Evolutionary conservation across 148 eudicot species (phyloP), one percentile per base, ranked within the genome.

Genomic region (Oxyria digyna): DNA sequence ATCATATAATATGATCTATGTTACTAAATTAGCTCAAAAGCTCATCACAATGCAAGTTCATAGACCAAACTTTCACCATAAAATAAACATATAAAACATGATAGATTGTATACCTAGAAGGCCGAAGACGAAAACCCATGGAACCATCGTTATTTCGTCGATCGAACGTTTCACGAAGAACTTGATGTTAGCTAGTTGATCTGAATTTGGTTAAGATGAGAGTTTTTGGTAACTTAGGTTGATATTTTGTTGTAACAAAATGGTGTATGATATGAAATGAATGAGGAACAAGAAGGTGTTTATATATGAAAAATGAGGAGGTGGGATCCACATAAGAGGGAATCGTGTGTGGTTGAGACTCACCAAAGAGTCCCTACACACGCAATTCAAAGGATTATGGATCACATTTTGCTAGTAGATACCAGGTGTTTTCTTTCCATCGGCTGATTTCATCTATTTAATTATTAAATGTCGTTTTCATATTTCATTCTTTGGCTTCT

Each of bases 111-210:
- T 85, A 91, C 97, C 97, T 69, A 91, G 77, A 54, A 91, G 78
- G 73, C 97, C 97, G 74, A 86, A 87, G 54, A 73, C 85, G 72
- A 86, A 82, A 62, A 87, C 85, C 84, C 79, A 81, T 24, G 83
- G 83, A 15, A 29, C 43, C 69, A 66, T 66, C 31, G 18, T 20
- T 49, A 15, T 6, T 27, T n/a, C n/a, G n/a, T n/a, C n/a, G n/a
- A n/a, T n/a, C n/a, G n/a, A n/a, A n/a, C n/a, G n/a, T n/a, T n/a
- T 26, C 1, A 55, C 12, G 6, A 27, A 1, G 0, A 24, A 27
- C 33, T 23, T 27, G 20, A 50, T 18, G 8, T 7, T 8, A 45
- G 18, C 18, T 55, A 11, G 8, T 3, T 26, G 4, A 35, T 55
- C 7, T 55, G n/a, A 12, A 55, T 27, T 55, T 26, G 63, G 10